phyloP scores from a whole-genome alignment of 1,284 basidiomycete species.

The Cryptococcus hybrid region DNA sequence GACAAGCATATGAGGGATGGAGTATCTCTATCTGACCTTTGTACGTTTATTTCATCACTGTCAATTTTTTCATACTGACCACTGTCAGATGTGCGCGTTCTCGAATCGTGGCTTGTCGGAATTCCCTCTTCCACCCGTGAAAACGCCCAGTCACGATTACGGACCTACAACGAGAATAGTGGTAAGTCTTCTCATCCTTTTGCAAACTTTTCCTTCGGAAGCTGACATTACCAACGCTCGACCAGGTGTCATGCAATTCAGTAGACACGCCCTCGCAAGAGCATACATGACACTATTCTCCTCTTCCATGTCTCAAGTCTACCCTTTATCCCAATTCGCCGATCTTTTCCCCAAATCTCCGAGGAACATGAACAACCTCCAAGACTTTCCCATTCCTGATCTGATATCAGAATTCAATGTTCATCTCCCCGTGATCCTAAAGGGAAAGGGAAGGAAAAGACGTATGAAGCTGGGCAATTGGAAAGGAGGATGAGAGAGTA shows the following conservation, averaged over 20 bases:
- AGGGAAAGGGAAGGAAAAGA: background rate
- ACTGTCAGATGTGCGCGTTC: conserved; percentile 22
- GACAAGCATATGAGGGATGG: conserved; percentile 25
- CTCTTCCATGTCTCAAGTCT: conserved; percentile 21
- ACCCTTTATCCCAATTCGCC: conserved; percentile 21
- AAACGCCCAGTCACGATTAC: conserved; percentile 22
- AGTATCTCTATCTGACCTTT: conserved; percentile 30
- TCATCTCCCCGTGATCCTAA: background rate
- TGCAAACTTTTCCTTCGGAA: too few relatives aligned
- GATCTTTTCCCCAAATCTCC: conserved; percentile 27
- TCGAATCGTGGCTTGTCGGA: conserved; percentile 32
- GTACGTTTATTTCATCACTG: conserved; percentile 5
- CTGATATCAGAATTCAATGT: background rate
- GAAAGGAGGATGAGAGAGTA: conserved; percentile 19
- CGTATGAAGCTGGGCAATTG: too few relatives aligned
- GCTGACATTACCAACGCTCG: conserved; percentile 14
- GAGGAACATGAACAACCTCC: conserved; percentile 1
- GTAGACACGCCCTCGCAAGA: conserved; percentile 24
- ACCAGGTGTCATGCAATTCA: conserved; percentile 13
- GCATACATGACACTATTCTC: conserved; percentile 20
- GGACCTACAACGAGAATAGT: conserved; percentile 20
- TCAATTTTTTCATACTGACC: background rate
- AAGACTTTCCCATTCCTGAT: background rate
- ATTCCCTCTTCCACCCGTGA: conserved; percentile 26
- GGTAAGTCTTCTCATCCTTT: too few relatives aligned